A percentile compares a stretch with the other conserved stretches of the same genome.
Conservation (phyloP, 169 alveolate genomes). For the Plasmodium berghei region DNA sequence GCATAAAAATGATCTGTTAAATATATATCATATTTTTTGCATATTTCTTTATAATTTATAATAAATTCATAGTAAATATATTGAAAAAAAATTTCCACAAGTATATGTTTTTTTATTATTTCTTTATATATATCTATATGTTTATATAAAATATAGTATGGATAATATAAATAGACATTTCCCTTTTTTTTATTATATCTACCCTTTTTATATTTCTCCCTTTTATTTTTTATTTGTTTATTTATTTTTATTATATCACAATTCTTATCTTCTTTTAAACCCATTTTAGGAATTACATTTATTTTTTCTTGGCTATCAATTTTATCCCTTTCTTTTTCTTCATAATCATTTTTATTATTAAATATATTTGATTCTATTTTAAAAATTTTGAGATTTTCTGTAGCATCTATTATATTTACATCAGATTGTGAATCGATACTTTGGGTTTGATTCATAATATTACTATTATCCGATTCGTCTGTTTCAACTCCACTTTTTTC, state of each 20-base stretch:
- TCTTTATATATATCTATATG: slow-evolving; percentile 49
- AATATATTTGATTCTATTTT: too few relatives aligned
- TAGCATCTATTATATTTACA: too few relatives aligned
- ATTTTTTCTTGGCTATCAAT: too few relatives aligned
- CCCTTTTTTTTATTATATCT: slow-evolving; percentile 5
- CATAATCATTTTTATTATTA: too few relatives aligned
- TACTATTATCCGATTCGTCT: background rate
- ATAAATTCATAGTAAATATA: slow-evolving; percentile 66
- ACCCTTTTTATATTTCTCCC: background rate
- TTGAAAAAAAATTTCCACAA: slow-evolving; percentile 55
- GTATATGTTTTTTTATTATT: slow-evolving; percentile 56
- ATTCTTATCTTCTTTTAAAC: too few relatives aligned
- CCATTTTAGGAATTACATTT: too few relatives aligned
- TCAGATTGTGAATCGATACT: too few relatives aligned
- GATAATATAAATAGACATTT: slow-evolving; percentile 57
- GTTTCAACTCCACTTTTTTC: background rate
- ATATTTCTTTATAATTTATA: slow-evolving; percentile 50
- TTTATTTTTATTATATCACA: too few relatives aligned
- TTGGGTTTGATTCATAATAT: background rate
- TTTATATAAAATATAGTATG: slow-evolving; percentile 55
- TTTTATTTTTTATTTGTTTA: too few relatives aligned
- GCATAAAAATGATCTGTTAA: slow-evolving; percentile 21
- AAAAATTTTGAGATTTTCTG: too few relatives aligned
- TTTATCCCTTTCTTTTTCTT: too few relatives aligned
- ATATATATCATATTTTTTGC: slow-evolving; percentile 4